Evolutionary conservation across 768 basidiomycete genomes (phyloP), one percentile per base, ranked within the genome.

Genomic region (Pleurotus giganteus): DNA sequence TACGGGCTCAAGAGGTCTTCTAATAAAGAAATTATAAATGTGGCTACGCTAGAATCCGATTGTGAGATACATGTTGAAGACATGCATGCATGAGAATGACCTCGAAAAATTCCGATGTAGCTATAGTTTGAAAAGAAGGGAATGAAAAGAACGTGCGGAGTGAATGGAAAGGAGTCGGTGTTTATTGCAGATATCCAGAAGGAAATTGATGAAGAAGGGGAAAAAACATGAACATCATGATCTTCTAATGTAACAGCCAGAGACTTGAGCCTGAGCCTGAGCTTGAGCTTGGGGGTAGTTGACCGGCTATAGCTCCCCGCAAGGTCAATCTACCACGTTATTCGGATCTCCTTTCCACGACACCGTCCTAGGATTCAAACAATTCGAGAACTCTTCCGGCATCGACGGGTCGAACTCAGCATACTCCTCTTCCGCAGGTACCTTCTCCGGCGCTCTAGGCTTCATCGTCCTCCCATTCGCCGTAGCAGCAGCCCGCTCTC

Each of bases 401-500:
- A 59, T 60, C 7, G 60, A 60, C 11, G 56, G 57, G 54, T 56
- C 65, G 47, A 55, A 58, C 60, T 60, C 69, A 36, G 59, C 60
- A 42, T 62, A 62, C 49, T 62, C 65, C 24, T 70, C 66, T 54
- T 62, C 47, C 58, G 34, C 63, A 65, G 55, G 28, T 11, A 26
- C 31, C 66, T 55, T 61, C 61, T 58, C 62, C 44, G 58, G 53
- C 37, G 41, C 64, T 60, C 47, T 61, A 61, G 47, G 62, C 65
- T 58, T 71, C n/a, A n/a, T n/a, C 65, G 56, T 65, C 60, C 36
- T 66, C 51, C 64, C 69, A 54, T 67, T 65, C 56, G 61, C 70
- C 47, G 58, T 66, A 56, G 58, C 61, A 45, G 80, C 81, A 15
- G 82, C 80, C 3, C 84, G 74, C 68, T 87, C 86, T 64, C 81